phyloP scores from a whole-genome alignment of 768 basidiomycete species.

The Macrocybe gigantea region DNA sequence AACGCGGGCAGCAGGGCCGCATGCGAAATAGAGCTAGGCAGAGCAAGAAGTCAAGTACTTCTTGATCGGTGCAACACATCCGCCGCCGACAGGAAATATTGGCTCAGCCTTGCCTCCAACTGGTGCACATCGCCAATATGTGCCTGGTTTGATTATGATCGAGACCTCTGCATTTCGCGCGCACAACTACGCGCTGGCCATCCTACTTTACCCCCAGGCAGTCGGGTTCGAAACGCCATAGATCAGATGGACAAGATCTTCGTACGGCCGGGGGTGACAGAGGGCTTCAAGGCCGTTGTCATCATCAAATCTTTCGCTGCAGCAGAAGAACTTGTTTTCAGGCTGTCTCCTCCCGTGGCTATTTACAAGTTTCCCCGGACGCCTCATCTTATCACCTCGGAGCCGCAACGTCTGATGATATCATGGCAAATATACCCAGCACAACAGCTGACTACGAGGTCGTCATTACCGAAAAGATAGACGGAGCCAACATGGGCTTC shows the following conservation, averaged over 20 bases:
- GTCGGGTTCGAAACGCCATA: conserved; percentile 48
- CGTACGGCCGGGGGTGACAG: conserved; percentile 36
- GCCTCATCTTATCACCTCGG: conserved; percentile 51
- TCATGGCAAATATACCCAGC: conserved; percentile 24
- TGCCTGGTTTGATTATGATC: conserved; percentile 51
- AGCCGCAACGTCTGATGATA: conserved; percentile 48
- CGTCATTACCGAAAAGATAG: conserved; percentile 58
- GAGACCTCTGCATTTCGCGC: conserved; percentile 42
- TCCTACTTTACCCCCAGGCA: conserved; percentile 52
- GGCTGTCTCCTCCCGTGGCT: conserved; percentile 34
- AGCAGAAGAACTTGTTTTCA: conserved; percentile 37
- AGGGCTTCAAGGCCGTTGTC: conserved; percentile 49
- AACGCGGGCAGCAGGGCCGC: conserved; percentile 42
- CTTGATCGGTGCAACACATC: conserved; percentile 56
- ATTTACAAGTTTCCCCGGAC: conserved; percentile 60
- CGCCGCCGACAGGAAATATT: conserved; percentile 37
- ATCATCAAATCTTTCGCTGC: conserved; percentile 46
- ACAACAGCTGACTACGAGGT: conserved; percentile 22
- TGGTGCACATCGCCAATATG: conserved; percentile 42
- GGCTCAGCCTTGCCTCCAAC: conserved; percentile 44
- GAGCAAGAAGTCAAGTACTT: conserved; percentile 30
- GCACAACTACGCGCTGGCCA: conserved; percentile 55
- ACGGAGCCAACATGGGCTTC: conserved; percentile 66
- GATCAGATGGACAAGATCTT: conserved; percentile 46
- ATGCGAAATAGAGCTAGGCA: conserved; percentile 48